These are phyloP conservation scores for Lagenidium sp. DNA, from an alignment of 352 stramenopile species.

Conservation along the genomic window DNA sequence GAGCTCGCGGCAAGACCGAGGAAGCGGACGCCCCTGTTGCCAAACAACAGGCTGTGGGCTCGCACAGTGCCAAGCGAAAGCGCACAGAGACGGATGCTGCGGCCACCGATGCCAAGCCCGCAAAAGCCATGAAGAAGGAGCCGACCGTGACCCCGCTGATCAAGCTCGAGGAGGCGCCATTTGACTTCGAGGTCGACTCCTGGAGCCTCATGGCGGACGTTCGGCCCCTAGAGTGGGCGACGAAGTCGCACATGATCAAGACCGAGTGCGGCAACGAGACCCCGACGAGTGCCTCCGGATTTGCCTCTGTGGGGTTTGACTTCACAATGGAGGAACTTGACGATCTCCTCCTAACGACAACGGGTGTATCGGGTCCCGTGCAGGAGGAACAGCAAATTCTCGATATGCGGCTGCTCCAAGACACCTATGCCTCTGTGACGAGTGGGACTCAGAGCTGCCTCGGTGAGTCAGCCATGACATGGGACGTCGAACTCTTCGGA, in stretches of 20 bases:
- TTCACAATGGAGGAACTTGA: slow-evolving; percentile 20
- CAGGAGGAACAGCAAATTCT: background rate
- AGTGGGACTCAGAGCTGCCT: too few species aligned
- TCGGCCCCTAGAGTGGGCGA: slow-evolving; percentile 11
- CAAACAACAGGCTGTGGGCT: background rate
- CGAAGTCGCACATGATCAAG: slow-evolving; percentile 13
- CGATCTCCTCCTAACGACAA: slow-evolving; percentile 12
- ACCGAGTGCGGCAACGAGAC: slow-evolving; percentile 15
- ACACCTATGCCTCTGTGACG: too few species aligned
- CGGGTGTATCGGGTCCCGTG: background rate
- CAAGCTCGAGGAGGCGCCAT: slow-evolving; percentile 9
- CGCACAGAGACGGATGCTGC: slow-evolving; percentile 7
- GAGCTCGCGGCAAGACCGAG: background rate
- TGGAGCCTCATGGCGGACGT: slow-evolving; percentile 15
- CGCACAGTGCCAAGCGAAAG: slow-evolving; percentile 13
- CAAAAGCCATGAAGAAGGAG: background rate
- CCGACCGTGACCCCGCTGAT: slow-evolving; percentile 1
- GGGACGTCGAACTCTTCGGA: slow-evolving; percentile 8
- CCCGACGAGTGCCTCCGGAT: slow-evolving; percentile 10
- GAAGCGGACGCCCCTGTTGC: background rate
- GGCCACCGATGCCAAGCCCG: slow-evolving; percentile 8
- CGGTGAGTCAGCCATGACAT: too few species aligned
- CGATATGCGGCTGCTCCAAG: background rate
- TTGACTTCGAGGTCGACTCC: slow-evolving; percentile 18
- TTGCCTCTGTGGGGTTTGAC: slow-evolving; percentile 11